phyloP scores from a whole-genome alignment of 2,329 filamentous ascomycete species.

The Sporothrix brasiliensis region DNA sequence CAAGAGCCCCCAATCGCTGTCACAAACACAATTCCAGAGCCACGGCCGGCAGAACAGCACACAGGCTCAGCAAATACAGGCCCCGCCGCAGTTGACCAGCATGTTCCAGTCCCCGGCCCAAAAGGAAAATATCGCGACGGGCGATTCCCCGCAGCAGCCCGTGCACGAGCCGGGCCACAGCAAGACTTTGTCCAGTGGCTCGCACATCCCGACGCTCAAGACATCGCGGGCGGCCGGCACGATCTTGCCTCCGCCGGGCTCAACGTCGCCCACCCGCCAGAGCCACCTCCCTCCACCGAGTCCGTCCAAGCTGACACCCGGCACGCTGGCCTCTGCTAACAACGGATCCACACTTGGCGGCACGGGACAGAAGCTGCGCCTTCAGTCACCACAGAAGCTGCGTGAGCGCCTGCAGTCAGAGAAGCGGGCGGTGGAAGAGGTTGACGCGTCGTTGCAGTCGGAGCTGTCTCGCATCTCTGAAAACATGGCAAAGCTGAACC shows the following conservation, averaged over 20 bases:
- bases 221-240: conserved; percentile 42
- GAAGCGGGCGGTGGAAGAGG: conserved; percentile 70
- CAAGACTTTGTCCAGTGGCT: conserved; percentile 51
- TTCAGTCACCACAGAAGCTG: conserved; percentile 73
- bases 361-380: conserved; percentile 59
- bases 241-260: conserved; percentile 26
- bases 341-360: conserved; percentile 30
- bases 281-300: conserved; percentile 41
- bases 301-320: conserved; percentile 44
- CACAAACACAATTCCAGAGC: conserved; percentile 29
- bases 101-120: conserved; percentile 38
- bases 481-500: conserved; percentile 68
- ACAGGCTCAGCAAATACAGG: conserved; percentile 37
- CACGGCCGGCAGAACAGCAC: conserved; percentile 12
- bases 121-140: conserved; percentile 51
- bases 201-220: conserved; percentile 59
- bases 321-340: conserved; percentile 33
- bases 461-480: conserved; percentile 80
- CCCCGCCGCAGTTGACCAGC: conserved; percentile 44
- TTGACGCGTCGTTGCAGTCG: conserved; percentile 69
- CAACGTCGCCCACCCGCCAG: conserved; percentile 39
- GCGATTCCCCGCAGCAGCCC: background rate
- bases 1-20: conserved; percentile 51
- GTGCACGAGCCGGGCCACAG: conserved; percentile 43
- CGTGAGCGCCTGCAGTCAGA: conserved; percentile 85